Evolutionary conservation across 805 yeast genomes (phyloP).

Genomic region (Metschnikowia lochheadii): DNA sequence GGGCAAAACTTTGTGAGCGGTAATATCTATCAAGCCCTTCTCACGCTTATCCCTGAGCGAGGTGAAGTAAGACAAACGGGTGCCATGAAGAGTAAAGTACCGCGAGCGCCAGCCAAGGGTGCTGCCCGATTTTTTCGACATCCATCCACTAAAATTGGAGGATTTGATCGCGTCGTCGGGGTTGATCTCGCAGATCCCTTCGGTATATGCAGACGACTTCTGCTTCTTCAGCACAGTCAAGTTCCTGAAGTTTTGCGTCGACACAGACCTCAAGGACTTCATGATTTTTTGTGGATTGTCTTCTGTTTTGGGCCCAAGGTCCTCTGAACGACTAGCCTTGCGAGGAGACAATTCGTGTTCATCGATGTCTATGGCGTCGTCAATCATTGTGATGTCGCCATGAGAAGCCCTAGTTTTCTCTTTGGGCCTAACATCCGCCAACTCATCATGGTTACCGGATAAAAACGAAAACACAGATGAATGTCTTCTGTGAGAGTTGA

Average conservation of each 20-base stretch:
- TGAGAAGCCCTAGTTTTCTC: conserved; percentile 2
- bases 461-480: conserved; percentile 57
- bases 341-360: conserved; percentile 33
- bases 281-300: conserved; percentile 25
- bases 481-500: conserved; percentile 49
- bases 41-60: conserved; percentile 76
- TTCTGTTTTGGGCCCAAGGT: conserved; percentile 22
- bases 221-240: conserved; percentile 49
- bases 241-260: conserved; percentile 47
- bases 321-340: conserved; percentile 30
- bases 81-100: conserved; percentile 83
- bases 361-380: conserved; percentile 30
- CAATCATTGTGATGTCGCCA: conserved; percentile 11
- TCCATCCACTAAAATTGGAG: conserved; percentile 88
- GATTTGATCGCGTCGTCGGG: conserved; percentile 75
- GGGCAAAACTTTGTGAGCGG: conserved; percentile 88
- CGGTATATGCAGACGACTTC: conserved; percentile 77
- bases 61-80: conserved; percentile 84
- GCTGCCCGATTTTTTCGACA: conserved; percentile 83
- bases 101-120: conserved; percentile 87
- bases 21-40: conserved; percentile 90
- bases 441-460: conserved; percentile 27
- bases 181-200: conserved; percentile 74
- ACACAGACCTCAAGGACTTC: conserved; percentile 50
- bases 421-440: neutral